Evolutionary conservation across 2,329 filamentous ascomycete genomes (phyloP).

Genomic region (Leptographium flavum): DNA sequence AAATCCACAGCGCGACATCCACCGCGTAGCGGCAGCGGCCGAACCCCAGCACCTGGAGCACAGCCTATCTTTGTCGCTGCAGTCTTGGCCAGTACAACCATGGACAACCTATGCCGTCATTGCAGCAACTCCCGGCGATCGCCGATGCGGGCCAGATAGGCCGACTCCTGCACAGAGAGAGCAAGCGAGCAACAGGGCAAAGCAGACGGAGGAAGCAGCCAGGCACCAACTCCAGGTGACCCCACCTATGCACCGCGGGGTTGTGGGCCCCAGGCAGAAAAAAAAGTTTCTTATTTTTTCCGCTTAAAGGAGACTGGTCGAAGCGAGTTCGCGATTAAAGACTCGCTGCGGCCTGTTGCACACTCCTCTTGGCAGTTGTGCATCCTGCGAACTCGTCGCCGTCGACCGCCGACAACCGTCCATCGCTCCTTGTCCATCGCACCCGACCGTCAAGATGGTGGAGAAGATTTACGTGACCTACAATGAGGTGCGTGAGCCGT

Average conservation of each 20-base stretch:
- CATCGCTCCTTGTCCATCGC: neutral
- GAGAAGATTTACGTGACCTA: constrained; percentile 85
- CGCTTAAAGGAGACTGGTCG: neutral
- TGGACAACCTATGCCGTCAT: too few species aligned
- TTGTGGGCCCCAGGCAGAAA: neutral
- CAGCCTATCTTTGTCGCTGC: too few species aligned
- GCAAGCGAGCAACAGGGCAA: neutral
- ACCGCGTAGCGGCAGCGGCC: too few species aligned
- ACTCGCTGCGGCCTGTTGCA: too few species aligned
- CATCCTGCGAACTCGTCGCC: too few species aligned
- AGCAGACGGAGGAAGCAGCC: neutral
- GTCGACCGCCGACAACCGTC: neutral
- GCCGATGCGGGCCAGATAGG: neutral
- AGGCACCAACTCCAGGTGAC: neutral
- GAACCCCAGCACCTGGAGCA: too few species aligned
- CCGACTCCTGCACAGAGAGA: neutral
- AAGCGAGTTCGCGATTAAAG: neutral
- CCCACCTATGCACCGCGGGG: neutral
- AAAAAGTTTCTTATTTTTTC: neutral
- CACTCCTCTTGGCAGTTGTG: too few species aligned
- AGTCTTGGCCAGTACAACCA: too few species aligned
- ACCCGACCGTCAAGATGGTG: constrained; percentile 42
- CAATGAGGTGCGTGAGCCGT: constrained; percentile 50
- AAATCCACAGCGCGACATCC: too few species aligned
- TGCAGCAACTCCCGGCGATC: too few species aligned